Base-by-base conservation (phyloP, 768 basidiomycete species). In the Termitomyces sp. region DNA sequence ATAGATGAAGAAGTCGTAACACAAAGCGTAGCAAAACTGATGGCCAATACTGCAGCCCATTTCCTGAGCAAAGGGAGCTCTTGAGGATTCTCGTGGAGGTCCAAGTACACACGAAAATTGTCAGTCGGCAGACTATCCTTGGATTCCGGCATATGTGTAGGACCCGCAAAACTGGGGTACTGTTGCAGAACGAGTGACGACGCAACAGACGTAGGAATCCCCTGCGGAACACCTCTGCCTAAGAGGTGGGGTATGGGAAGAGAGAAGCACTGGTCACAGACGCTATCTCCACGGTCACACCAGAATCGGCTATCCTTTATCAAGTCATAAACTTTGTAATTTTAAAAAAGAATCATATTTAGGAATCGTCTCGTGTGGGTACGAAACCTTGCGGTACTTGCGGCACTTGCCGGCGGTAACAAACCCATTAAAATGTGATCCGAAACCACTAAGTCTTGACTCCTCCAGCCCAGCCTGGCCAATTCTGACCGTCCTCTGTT, bases 1-100 rank as follows among this genome's bases (percentile, higher is more conserved):
- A 83, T 72, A 1, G 82, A 84, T 1, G 84, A 85, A 13, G 79
- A 78, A 63, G 77, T 81, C 1, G 84, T 79, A 5, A 78, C 80
- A 54, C 80, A 82, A 11, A 80, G 70, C 6, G 80, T 73, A 11
- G 77, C 77, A 3, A 71, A 69, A 36, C 78, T 74, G 55, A 84
- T 81, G 7, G 76, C 70, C 3, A 74, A 56, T 7, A 84, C 78
- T 6, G 73, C 69, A 26, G 77, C 54, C 83, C 83, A 84, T 61
- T 81, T 81, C 60, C 72, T 74, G 26, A 72, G 30, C 0, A 60
- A 54, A 18, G 79, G 65, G 36, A 78, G 66, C 33, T 70, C 63
- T 53, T 79, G 74, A 0, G 80, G 80, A 56, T 78, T 57, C 43
- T 82, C 80, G 14, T 69, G 59, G 3, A 66, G 63, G 1, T 79